Conservation (phyloP, 1,284 basidiomycete species). For the Ustilago loliicola region DNA sequence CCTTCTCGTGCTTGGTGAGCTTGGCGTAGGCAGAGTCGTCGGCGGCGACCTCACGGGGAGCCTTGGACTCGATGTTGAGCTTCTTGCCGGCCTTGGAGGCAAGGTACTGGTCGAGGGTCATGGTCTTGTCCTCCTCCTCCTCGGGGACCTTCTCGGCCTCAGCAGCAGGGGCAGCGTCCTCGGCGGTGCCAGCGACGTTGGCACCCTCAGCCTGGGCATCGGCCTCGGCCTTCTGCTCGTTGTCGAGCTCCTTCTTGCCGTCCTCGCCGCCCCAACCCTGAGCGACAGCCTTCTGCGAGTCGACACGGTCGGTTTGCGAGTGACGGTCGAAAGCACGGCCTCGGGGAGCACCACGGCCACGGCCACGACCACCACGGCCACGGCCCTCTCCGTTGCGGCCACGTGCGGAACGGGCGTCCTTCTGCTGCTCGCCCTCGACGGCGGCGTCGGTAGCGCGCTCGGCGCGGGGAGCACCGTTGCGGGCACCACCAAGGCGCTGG, state of each 20-base stretch:
- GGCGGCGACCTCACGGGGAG: conserved; percentile 49
- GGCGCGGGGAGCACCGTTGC: conserved; percentile 54
- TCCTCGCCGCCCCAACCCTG: conserved; percentile 93
- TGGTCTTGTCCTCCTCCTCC: conserved; percentile 94
- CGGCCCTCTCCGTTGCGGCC: conserved; percentile 44
- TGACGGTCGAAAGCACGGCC: conserved; percentile 84
- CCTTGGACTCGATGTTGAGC: conserved; percentile 59
- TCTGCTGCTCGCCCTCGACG: conserved; percentile 52
- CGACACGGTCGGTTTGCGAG: conserved; percentile 81
- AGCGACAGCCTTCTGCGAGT: conserved; percentile 90
- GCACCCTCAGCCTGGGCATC: conserved; percentile 65
- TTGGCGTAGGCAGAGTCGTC: conserved; percentile 61
- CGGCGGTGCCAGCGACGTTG: conserved; percentile 67
- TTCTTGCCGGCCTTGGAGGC: conserved; percentile 76
- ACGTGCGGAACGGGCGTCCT: conserved; percentile 42
- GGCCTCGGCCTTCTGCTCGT: conserved; percentile 77
- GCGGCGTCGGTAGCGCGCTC: conserved; percentile 38
- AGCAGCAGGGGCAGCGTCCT: conserved; percentile 59
- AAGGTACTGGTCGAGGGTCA: conserved; percentile 84
- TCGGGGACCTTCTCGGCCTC: conserved; percentile 70
- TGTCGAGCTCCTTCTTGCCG: conserved; percentile 81
- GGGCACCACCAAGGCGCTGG: conserved; percentile 52
- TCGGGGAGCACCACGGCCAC: conserved; percentile 74
- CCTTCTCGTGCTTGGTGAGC: conserved; percentile 64
- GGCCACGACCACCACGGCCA: conserved; percentile 73